Conservation (phyloP, 2,329 filamentous ascomycete species). For the Venturia effusa region DNA sequence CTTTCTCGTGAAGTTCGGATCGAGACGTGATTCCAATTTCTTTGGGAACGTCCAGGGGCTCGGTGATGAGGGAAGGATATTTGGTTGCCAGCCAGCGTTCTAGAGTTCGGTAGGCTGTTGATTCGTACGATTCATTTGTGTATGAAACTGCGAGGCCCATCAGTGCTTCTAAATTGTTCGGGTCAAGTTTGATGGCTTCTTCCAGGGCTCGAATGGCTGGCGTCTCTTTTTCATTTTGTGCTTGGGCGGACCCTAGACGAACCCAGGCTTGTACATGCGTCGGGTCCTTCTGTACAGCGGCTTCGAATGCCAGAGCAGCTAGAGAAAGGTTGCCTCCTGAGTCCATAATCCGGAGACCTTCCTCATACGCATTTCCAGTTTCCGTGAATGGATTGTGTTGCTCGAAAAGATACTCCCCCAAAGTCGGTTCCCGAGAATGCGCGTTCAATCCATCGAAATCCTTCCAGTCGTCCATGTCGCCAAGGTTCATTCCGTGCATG, state of each 20-base stretch:
- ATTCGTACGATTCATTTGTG: slow-evolving; percentile 98
- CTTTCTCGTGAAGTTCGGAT: slow-evolving; percentile 76
- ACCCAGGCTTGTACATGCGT: slow-evolving; percentile 90
- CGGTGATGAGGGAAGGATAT: slow-evolving; percentile 72
- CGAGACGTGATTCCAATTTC: slow-evolving; percentile 93
- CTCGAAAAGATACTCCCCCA: slow-evolving; percentile 91
- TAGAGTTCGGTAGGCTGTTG: slow-evolving; percentile 87
- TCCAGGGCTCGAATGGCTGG: slow-evolving; percentile 91
- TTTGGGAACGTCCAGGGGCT: slow-evolving; percentile 60
- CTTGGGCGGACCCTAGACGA: slow-evolving; percentile 80
- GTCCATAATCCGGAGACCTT: slow-evolving; percentile 85
- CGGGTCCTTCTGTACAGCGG: slow-evolving; percentile 81
- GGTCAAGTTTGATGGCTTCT: slow-evolving; percentile 78
- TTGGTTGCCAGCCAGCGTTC: slow-evolving; percentile 96
- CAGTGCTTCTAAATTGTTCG: slow-evolving; percentile 74
- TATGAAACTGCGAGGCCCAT: slow-evolving; percentile 96
- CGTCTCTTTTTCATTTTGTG: slow-evolving; percentile 97
- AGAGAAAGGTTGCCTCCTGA: slow-evolving; percentile 90
- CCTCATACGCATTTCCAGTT: slow-evolving; percentile 75
- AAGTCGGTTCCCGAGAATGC: slow-evolving; percentile 63
- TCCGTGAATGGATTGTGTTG: slow-evolving; percentile 83
- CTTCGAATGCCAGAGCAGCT: slow-evolving; percentile 89
- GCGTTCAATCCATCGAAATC: slow-evolving; percentile 60
- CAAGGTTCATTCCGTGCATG: slow-evolving; percentile 39
- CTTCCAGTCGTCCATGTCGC: slow-evolving; percentile 72